Percentiles rank a stretch among this genome's conserved stretches.
Conservation (phyloP, 2,329 filamentous ascomycete genomes). For the Trichoderma sp. region DNA sequence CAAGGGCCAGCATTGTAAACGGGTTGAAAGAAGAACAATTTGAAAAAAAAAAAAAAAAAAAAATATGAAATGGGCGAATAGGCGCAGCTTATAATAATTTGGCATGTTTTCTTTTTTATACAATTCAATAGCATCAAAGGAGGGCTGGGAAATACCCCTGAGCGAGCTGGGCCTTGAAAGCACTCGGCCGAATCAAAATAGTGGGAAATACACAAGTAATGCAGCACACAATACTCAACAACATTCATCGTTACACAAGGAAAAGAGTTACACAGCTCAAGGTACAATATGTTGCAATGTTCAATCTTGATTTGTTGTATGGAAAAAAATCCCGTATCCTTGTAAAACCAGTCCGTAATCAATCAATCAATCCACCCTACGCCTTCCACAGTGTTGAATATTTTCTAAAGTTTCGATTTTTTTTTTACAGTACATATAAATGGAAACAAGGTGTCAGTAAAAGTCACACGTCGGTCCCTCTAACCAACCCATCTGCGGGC, state of each 20-base stretch:
- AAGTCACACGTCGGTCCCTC: neutral
- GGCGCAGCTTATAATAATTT: neutral
- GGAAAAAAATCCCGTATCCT: conserved; percentile 1
- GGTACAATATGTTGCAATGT: neutral
- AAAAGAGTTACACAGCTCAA: neutral
- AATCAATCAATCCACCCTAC: conserved; percentile 17
- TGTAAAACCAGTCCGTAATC: conserved; percentile 3
- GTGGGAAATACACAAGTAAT: neutral
- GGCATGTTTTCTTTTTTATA: neutral
- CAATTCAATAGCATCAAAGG: neutral
- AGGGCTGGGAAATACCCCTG: conserved; percentile 12
- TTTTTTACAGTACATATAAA: neutral
- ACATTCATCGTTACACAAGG: neutral
- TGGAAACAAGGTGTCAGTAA: neutral
- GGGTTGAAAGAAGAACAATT: neutral
- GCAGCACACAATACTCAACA: neutral
- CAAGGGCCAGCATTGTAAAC: conserved; percentile 62
- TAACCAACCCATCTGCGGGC: conserved; percentile 83
- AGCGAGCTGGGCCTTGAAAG: neutral
- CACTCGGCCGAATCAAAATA: neutral
- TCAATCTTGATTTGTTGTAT: conserved; percentile 6
- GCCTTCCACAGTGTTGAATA: conserved; percentile 16
- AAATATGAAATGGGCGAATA: neutral
- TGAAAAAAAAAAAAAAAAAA: no score
- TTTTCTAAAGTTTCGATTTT: conserved; percentile 19